phyloP scores from a whole-genome alignment of 2,329 filamentous ascomycete species.

The Stagonosporopsis cucurbitacearum region DNA sequence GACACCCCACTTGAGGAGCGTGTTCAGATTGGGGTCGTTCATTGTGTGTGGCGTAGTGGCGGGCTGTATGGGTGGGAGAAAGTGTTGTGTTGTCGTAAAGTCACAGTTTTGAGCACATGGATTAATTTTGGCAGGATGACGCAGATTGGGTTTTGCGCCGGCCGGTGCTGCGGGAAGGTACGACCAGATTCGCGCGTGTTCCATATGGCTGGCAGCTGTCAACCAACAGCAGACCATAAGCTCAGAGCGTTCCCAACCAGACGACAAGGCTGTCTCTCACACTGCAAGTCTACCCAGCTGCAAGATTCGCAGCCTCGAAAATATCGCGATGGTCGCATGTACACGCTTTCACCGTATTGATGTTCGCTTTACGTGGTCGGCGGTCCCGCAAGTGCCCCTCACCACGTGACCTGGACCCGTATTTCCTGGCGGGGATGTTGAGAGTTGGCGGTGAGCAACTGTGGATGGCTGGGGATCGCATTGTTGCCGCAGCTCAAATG shows the following conservation, averaged over 20 bases:
- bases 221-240: conserved; percentile 2
- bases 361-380: conserved; percentile 12
- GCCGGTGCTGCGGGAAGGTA: conserved; percentile 23
- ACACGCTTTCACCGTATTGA: conserved; percentile 1
- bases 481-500: conserved; percentile 21
- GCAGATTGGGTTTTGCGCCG: conserved; percentile 25
- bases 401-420: conserved; percentile 35
- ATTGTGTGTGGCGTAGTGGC: conserved; percentile 35
- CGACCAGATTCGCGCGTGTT: conserved; percentile 34
- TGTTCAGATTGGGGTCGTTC: conserved; percentile 71
- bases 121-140: conserved; percentile 37
- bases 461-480: conserved; percentile 42
- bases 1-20: conserved; percentile 80
- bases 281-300: background rate
- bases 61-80: background rate
- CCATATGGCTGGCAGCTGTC: conserved; percentile 25
- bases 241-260: no score
- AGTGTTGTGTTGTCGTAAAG: conserved; percentile 12
- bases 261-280: background rate
- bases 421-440: conserved; percentile 23
- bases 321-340: background rate
- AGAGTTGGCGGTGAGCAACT: conserved; percentile 46
- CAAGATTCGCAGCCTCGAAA: background rate
- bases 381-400: conserved; percentile 37
- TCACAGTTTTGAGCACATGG: conserved; percentile 17